These are phyloP conservation scores for Gaultheria prostrata DNA, from an alignment of 148 eudicot species.

Conservation along the genomic window DNA sequence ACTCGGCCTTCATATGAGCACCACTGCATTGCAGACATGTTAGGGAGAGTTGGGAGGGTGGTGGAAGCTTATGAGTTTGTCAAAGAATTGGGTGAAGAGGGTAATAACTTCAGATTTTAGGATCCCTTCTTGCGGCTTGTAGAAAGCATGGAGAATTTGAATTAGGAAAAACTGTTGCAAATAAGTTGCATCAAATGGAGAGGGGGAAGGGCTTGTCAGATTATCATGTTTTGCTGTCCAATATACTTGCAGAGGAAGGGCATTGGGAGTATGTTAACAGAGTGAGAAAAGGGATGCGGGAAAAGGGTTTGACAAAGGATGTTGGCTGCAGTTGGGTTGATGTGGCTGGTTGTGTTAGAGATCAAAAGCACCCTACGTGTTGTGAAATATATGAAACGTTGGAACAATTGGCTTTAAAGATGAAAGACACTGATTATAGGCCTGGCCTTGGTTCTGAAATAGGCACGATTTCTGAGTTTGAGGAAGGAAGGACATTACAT, in stretches of 20 bases:
- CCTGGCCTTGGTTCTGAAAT: not conserved
- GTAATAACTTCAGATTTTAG: conserved; percentile 67
- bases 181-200: conserved; percentile 53
- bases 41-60: conserved; percentile 2
- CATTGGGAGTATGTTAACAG: conserved; percentile 66
- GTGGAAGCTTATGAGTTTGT: conserved; percentile 36
- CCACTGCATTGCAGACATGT: conserved; percentile 78
- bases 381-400: conserved; percentile 47
- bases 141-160: conserved; percentile 62
- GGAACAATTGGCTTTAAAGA: conserved; percentile 39
- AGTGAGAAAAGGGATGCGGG: conserved; percentile 62
- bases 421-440: conserved; percentile 36
- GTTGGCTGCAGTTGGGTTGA: conserved; percentile 89
- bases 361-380: conserved; percentile 50
- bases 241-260: conserved; percentile 79
- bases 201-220: conserved; percentile 40
- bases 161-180: conserved; percentile 66
- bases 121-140: conserved; percentile 77
- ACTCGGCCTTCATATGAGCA: conserved; percentile 46
- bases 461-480: conserved; percentile 4
- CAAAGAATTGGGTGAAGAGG: conserved; percentile 53
- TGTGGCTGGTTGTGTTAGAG: conserved; percentile 49
- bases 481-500: not conserved
- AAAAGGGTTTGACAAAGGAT: conserved; percentile 53
- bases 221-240: conserved; percentile 66